Evolutionary conservation across 2,329 filamentous ascomycete genomes (phyloP), one percentile per base, ranked within the genome.

Genomic region (Cladophialophora bantiana): DNA sequence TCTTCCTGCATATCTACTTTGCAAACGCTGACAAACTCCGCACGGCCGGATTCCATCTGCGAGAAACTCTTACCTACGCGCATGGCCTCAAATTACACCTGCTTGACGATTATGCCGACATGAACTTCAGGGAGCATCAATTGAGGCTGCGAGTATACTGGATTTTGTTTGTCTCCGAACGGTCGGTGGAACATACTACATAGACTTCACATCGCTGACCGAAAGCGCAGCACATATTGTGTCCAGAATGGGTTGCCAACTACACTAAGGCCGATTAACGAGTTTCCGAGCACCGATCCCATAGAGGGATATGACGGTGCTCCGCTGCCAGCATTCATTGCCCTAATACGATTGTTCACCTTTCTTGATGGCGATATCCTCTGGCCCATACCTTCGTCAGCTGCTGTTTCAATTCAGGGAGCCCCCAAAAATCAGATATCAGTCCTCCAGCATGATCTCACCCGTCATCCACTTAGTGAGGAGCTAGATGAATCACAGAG

Each of bases 1-100:
- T 85, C 68, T 85, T 85, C 56, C 73, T 85, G 18, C 83, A 85
- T 69, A 80, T 84, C 10, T 84, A 83, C 60, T 79, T 84, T 68
- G 85, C 61, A 78, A 80, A 64, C 70, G 76, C 9, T 77, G 45
- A 58, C 20, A 56, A 63, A 34, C 42, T 58, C n/a, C 61, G 53
- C 20, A 57, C 61, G 15, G 84, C 83, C 1, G 74, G 84, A 6
- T 71, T 85, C 7, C 83, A 83, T 68, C 71, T 85, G 6, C 77
- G 83, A 5, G 83, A 85, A 66, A 82, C 83, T 5, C 82, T 85
- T n/a, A 83, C 83, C 0, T 75, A 83, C 26, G 83, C 83, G 1
- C 83, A 85, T 68, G 80, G 85, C 53, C 77, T 84, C 70, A 75
- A 80, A 0, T 74, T 85, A 4, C 81, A 85, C 59, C 78, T 80